Evolutionary conservation across 148 eudicot species (phyloP), one percentile per base, ranked within the genome.

Genomic region (Chenopodium quinoa): DNA sequence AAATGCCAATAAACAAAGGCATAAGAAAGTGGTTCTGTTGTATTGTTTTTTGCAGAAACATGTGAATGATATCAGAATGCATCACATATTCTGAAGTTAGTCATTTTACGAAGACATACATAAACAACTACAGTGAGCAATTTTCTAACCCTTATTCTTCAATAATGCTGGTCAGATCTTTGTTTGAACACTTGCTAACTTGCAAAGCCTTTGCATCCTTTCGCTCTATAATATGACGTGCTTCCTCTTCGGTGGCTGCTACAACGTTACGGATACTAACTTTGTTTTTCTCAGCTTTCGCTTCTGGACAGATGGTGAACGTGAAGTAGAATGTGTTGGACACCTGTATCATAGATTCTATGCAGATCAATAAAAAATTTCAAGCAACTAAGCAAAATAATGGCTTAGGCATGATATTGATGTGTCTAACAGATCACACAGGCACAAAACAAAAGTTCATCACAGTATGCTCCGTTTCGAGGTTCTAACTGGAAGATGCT

Each of bases 311-410:
- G 62, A 94, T 86, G 2, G 98, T 94, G 89, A 94, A 94, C 11
- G 97, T 90, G 90, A 94, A 94, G 91, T 93, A 89, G 84, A 94
- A 94, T 79, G 84, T 91, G 86, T 94, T 94, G 23, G 98, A 94
- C 34, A 93, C 93, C 98, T 94, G 90, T 80, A 54, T 62, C 11
- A 68, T 73, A 83, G 34, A 76, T 70, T 67, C 40, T 31, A 65
- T 56, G 31, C 77, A 29, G 27, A 40, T 48, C 16, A 75, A 29
- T 34, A 78, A 75, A 29, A 62, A 60, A n/a, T 14, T 16, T 66
- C 76, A 9, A 29, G 82, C 25, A 63, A 47, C 3, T 4, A 58
- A 17, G 3, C 23, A 75, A 27, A 23, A 27, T 19, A 17, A 76
- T 34, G 47, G 48, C 40, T 60, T 60, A 32, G 68, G 34, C 78